phyloP scores from a whole-genome alignment of 192 early-diverging fungal species.

The Phycomyces blakesleeanus region DNA sequence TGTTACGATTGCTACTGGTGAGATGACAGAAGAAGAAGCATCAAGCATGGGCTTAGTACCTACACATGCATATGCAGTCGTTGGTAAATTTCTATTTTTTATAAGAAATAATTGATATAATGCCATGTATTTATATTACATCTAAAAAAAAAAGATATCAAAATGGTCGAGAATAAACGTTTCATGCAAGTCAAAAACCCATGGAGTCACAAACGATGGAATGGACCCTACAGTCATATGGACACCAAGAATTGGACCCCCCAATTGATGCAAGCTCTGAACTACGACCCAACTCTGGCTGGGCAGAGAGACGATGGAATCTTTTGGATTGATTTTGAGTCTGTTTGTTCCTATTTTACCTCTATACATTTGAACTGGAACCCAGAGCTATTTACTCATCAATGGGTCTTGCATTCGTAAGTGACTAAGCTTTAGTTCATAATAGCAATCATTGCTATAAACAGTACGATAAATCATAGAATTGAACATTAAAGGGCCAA shows the following conservation, averaged over 20 bases:
- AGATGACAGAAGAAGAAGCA: slow-evolving; percentile 63
- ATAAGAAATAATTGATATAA: background rate
- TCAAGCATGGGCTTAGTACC: slow-evolving; percentile 72
- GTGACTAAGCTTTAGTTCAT: too few relatives aligned
- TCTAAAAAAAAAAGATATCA: slow-evolving; percentile 37
- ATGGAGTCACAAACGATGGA: slow-evolving; percentile 89
- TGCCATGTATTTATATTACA: background rate
- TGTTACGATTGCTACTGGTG: slow-evolving; percentile 83
- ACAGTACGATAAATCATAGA: too few relatives aligned
- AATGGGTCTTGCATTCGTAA: slow-evolving; percentile 70
- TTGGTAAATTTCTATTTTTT: too few relatives aligned
- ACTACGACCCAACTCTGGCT: slow-evolving; percentile 68
- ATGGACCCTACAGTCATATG: slow-evolving; percentile 66
- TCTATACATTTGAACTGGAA: slow-evolving; percentile 92
- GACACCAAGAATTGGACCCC: slow-evolving; percentile 68
- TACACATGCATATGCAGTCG: slow-evolving; percentile 87
- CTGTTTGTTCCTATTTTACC: slow-evolving; percentile 73
- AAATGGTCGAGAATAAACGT: slow-evolving; percentile 56
- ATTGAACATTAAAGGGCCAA: too few relatives aligned
- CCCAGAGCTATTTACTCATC: slow-evolving; percentile 66
- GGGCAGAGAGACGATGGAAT: slow-evolving; percentile 73
- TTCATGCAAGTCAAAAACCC: slow-evolving; percentile 89
- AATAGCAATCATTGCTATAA: too few relatives aligned
- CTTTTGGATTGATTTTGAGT: slow-evolving; percentile 89
- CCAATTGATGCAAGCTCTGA: slow-evolving; percentile 57